Evolutionary conservation across 257 asterid species (phyloP).

Genomic region (Fraxinus americana): DNA sequence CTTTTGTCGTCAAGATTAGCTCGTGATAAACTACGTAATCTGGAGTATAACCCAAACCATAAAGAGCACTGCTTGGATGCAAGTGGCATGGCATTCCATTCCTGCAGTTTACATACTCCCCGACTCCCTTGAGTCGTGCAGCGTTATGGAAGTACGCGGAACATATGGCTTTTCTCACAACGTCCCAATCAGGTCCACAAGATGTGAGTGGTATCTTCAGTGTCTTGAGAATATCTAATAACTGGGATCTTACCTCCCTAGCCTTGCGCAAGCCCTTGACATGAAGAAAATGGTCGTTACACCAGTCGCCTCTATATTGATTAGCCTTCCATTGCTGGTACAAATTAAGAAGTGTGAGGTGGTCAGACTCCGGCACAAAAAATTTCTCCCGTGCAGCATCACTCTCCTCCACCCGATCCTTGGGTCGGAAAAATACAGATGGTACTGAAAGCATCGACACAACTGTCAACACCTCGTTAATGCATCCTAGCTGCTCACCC

Average conservation of each 20-base stretch:
- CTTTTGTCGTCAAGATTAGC: constrained; percentile 74
- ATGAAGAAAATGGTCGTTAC: constrained; percentile 85
- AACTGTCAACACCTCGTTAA: constrained; percentile 86
- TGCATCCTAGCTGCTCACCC: constrained; percentile 76
- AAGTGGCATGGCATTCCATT: constrained; percentile 94
- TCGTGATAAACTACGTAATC: constrained; percentile 94
- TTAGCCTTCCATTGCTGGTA: constrained; percentile 91
- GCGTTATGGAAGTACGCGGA: constrained; percentile 91
- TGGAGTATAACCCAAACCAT: constrained; percentile 87
- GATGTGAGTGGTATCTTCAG: constrained; percentile 75
- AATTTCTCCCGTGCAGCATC: constrained; percentile 93
- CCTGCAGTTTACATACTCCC: constrained; percentile 84
- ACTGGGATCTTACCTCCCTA: constrained; percentile 87
- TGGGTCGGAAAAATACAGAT: constrained; percentile 88
- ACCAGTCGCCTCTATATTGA: constrained; percentile 88
- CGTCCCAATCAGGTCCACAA: constrained; percentile 89
- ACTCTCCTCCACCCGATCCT: constrained; percentile 93
- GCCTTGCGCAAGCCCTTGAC: constrained; percentile 92
- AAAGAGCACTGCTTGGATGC: constrained; percentile 90
- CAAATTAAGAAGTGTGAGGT: constrained; percentile 77
- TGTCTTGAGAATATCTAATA: constrained; percentile 74
- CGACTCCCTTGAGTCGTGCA: constrained; percentile 76
- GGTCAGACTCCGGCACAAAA: constrained; percentile 95
- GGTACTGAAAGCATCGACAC: constrained; percentile 98
- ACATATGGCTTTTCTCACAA: constrained; percentile 85